Evolutionary conservation across 2,329 filamentous ascomycete species (phyloP).

Genomic region (Phialocephala sp.): DNA sequence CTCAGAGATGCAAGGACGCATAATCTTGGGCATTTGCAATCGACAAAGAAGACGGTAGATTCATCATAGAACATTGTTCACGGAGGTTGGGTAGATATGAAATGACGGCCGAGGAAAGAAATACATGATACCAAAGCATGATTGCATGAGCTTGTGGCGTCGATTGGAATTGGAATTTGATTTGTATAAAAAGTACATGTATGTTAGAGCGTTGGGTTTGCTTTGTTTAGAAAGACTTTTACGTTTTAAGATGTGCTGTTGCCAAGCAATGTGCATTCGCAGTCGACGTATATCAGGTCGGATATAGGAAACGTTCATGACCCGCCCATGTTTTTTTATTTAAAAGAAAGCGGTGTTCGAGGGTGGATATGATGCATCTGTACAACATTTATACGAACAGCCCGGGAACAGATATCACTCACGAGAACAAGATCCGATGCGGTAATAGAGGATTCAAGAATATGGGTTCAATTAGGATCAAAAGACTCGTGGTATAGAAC

Average conservation of each 20-base stretch:
- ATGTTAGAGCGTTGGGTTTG: neutral
- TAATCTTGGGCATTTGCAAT: conserved; percentile 35
- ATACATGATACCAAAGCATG: conserved; percentile 1
- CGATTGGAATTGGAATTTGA: neutral
- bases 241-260: too few relatives aligned
- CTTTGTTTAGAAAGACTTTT: neutral
- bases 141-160: neutral
- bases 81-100: too few relatives aligned
- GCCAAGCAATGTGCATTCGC: too few relatives aligned
- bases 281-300: too few relatives aligned
- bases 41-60: conserved; percentile 30
- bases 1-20: conserved; percentile 34
- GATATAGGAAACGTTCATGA: too few relatives aligned
- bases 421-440: too few relatives aligned
- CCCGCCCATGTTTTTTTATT: too few relatives aligned
- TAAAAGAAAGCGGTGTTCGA: too few relatives aligned
- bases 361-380: too few relatives aligned
- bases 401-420: neutral
- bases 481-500: conserved; percentile 23
- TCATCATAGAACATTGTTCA: conserved; percentile 28
- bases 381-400: neutral
- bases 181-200: neutral
- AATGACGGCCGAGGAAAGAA: conserved; percentile 5
- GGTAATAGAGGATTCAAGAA: neutral
- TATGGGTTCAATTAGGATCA: conserved; percentile 7